A percentile compares a stretch with the other conserved stretches of the same genome.
These are phyloP conservation scores for Trametes cinnabarina DNA, from an alignment of 768 basidiomycete species.

Conservation along the genomic window DNA sequence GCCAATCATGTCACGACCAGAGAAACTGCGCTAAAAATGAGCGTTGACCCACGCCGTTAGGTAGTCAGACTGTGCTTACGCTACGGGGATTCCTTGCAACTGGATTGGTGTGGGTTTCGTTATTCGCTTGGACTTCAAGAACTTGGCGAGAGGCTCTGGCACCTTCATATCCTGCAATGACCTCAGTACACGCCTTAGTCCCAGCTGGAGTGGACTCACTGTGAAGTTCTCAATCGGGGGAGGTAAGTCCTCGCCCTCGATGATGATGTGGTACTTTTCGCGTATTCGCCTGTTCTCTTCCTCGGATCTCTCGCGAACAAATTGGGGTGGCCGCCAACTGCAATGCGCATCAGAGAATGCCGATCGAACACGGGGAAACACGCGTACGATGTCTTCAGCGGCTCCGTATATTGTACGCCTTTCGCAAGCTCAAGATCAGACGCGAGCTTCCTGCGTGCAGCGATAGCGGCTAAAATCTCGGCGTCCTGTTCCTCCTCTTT, in stretches of 20 bases:
- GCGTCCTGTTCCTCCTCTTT: constrained; percentile 87
- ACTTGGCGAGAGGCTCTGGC: constrained; percentile 79
- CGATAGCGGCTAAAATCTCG: constrained; percentile 88
- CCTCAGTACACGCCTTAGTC: background rate
- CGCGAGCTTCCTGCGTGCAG: constrained; percentile 85
- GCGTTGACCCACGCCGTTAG: background rate
- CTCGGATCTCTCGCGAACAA: constrained; percentile 66
- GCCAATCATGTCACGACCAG: constrained; percentile 96
- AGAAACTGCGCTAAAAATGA: constrained; percentile 54
- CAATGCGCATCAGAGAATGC: background rate
- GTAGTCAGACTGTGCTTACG: constrained; percentile 51
- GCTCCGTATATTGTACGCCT: constrained; percentile 88
- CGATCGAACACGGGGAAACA: constrained; percentile 31
- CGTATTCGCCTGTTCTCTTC: constrained; percentile 74
- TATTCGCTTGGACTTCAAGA: constrained; percentile 84
- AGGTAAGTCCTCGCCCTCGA: constrained; percentile 92
- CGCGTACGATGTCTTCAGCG: constrained; percentile 79
- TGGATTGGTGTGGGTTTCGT: constrained; percentile 91
- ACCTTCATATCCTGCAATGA: constrained; percentile 91
- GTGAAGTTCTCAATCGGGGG: constrained; percentile 89
- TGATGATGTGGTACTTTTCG: constrained; percentile 90
- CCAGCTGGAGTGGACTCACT: constrained; percentile 37
- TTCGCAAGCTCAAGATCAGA: constrained; percentile 92
- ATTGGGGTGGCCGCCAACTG: constrained; percentile 88
- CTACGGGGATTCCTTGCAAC: constrained; percentile 93